phyloP scores from a whole-genome alignment of 768 basidiomycete species.

The Mycena venus region DNA sequence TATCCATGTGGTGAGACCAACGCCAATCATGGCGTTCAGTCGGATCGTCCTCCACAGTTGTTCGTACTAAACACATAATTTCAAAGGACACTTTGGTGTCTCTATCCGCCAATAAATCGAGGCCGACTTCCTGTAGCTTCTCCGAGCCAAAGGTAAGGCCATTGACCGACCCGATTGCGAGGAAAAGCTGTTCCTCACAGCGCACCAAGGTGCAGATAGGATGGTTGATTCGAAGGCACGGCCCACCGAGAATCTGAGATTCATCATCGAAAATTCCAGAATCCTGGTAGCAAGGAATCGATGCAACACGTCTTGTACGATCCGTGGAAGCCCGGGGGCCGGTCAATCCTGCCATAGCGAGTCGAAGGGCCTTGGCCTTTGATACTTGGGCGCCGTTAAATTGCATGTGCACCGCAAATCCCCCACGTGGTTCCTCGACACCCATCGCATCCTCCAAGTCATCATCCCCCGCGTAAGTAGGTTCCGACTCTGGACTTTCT shows the following conservation, averaged over 20 bases:
- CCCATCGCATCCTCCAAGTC: conserved; percentile 6
- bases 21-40: background rate
- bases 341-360: conserved; percentile 3
- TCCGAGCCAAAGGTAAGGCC: background rate
- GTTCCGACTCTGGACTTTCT: background rate
- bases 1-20: background rate
- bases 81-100: background rate
- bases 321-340: conserved; percentile 8
- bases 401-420: background rate
- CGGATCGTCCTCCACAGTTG: background rate
- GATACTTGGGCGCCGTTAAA: background rate
- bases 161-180: background rate
- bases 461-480: background rate
- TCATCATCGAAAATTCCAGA: background rate
- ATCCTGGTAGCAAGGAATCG: background rate
- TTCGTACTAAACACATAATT: background rate
- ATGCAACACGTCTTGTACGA: conserved; percentile 7
- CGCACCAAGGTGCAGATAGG: conserved; percentile 1
- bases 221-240: conserved; percentile 2
- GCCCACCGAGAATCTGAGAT: background rate
- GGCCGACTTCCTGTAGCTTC: background rate
- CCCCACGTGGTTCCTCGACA: conserved; percentile 9
- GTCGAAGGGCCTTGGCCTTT: conserved; percentile 11
- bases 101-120: background rate
- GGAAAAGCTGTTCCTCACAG: conserved; percentile 10